A percentile compares a stretch with the other conserved stretches of the same genome.
phyloP scores from a whole-genome alignment of 331 rosid genomes.

The Quercus tomentella region DNA sequence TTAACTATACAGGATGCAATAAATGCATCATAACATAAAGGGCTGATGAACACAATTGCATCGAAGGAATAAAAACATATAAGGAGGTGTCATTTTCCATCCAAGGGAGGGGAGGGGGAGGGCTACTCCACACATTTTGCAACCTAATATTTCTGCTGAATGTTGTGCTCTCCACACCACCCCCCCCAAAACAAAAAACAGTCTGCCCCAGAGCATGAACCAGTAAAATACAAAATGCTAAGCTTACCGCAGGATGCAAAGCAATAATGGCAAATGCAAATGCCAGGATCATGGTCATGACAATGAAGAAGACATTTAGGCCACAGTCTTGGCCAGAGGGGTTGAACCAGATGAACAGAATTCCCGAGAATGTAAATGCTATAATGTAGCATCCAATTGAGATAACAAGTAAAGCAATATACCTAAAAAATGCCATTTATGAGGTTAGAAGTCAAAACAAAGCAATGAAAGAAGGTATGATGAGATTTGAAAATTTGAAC shows the following conservation, averaged over 20 bases:
- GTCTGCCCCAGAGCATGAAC: neutral
- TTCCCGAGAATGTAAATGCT: conserved; percentile 64
- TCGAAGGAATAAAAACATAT: neutral
- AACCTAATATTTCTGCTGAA: neutral
- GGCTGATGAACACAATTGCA: neutral
- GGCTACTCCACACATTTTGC: neutral
- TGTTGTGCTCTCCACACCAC: fast-evolving
- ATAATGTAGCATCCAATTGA: conserved; percentile 84
- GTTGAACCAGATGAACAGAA: conserved; percentile 92
- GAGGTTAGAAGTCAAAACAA: conserved; percentile 18
- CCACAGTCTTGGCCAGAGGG: conserved; percentile 93
- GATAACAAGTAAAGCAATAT: conserved; percentile 78
- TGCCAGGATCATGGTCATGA: conserved; percentile 85
- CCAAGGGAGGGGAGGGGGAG: too few species aligned
- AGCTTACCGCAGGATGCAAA: conserved; percentile 78
- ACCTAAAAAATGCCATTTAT: conserved; percentile 51
- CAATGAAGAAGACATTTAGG: conserved; percentile 88
- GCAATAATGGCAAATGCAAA: conserved; percentile 67
- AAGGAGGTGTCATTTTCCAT: neutral
- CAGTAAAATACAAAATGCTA: conserved; percentile 1
- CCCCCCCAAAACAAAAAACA: too few species aligned
- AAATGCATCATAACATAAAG: neutral
- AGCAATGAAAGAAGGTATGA: neutral
- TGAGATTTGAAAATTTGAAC: conserved; percentile 15
- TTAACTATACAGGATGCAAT: neutral